Evolutionary conservation across 2,329 filamentous ascomycete genomes (phyloP).

Genomic region (Neocucurbitaria cava): DNA sequence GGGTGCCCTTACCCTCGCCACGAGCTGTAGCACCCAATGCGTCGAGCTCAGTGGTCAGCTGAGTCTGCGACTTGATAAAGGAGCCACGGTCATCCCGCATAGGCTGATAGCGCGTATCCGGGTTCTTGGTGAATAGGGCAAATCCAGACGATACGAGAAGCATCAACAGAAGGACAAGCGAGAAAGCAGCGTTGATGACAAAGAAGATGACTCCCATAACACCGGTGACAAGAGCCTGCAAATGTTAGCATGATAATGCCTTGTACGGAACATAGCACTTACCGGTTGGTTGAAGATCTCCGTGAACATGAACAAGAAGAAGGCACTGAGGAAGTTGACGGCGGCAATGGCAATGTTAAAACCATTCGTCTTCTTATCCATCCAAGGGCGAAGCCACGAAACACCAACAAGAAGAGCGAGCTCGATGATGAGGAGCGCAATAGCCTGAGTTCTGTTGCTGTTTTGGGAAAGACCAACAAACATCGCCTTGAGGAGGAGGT

Average conservation of each 20-base stretch:
- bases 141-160: constrained; percentile 79
- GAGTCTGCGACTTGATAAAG: constrained; percentile 95
- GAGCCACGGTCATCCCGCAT: constrained; percentile 96
- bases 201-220: constrained; percentile 91
- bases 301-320: constrained; percentile 90
- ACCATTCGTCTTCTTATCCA: constrained; percentile 97
- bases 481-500: constrained; percentile 85
- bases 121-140: constrained; percentile 89
- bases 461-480: constrained; percentile 84
- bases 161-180: constrained; percentile 81
- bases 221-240: constrained; percentile 76
- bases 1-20: constrained; percentile 68
- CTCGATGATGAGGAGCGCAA: constrained; percentile 85
- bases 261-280: constrained; percentile 40
- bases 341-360: constrained; percentile 94
- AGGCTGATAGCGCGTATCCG: constrained; percentile 91
- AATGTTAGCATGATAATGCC: constrained; percentile 19
- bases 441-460: constrained; percentile 74
- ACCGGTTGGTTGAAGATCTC: constrained; percentile 83
- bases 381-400: constrained; percentile 87
- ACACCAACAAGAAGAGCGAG: constrained; percentile 77
- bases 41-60: constrained; percentile 87
- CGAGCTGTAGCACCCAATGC: constrained; percentile 87
- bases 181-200: constrained; percentile 83
- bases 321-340: constrained; percentile 88